Evolutionary conservation across 2,329 filamentous ascomycete species (phyloP), one percentile per base, ranked within the genome.

Genomic region (Alternaria novae-zelandiae): DNA sequence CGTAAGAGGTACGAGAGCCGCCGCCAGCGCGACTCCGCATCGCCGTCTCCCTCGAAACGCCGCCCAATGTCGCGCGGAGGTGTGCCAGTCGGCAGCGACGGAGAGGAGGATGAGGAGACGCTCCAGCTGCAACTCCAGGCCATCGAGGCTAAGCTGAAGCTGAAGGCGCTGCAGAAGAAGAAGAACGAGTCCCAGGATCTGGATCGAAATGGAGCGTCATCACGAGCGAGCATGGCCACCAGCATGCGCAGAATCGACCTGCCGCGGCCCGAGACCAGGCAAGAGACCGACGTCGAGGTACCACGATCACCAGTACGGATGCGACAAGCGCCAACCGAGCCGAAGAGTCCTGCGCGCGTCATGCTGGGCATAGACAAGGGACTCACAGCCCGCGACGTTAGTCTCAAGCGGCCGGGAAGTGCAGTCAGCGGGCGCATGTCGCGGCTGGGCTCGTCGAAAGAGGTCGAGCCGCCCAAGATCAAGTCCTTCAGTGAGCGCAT

Each of bases 311-410:
- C 88, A 2, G 86, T 82, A 79, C 88, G 82, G 70, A 83, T 77
- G 30, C 71, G 71, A 80, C 85, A 78, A 45, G 79, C 83, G 13
- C 76, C 84, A 2, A 74, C 82, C 15, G 83, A 87, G 13, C 89
- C 89, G 36, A 88, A 86, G 25, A 97, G 94, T 2, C 95, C 96
- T 1, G 91, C 91, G 57, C 86, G 94, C 64, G 87, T 96, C 13
- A 81, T 93, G 17, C 80, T 98, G 15, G 95, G 96, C 6, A 96
- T 98, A 65, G 94, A 97, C 80, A 96, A 97, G 77, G 94, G 93
- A 1, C 82, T 94, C 36, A 91, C 86, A 71, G 94, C 90, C 2
- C 88, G 88, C 62, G 93, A 97, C 72, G 86, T 98, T 30, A 97
- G 94, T 4, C 82, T 98, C 26, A 96, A 92, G 79, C 86, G 93